Base-by-base conservation (phyloP, 148 eudicot genomes). In the Cornus kousa region DNA sequence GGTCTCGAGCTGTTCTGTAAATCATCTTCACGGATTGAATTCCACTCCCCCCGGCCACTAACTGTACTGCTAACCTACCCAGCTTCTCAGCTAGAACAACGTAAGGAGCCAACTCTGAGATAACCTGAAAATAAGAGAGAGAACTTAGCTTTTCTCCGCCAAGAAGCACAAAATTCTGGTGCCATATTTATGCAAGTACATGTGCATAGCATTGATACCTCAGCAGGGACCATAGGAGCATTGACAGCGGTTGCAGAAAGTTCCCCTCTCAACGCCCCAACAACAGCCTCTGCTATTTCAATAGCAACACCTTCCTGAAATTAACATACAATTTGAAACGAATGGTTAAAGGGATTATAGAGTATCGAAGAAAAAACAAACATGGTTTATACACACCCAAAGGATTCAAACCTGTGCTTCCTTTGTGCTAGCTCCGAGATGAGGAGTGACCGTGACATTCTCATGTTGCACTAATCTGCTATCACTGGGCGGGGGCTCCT, bases 381-480 rank as follows among this genome's bases (percentile, higher is more conserved):
- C 28, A 22, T 7, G n/a, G 35, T 19, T 40, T 13, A 64, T 4
- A 40, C 57, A 48, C 22, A 31, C 40, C 16, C 9, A 48, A 70
- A 4, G 55, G 60, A 46, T 67, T 66, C 80, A 13, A 43, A 87
- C 95, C 91, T 92, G 97, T 59, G 97, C 97, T 87, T 92, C 97
- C 78, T 87, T 92, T 75, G 97, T 92, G 88, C 94, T 92, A 46
- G 97, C 97, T 74, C 97, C 97, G 60, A 92, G 92, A 79, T 92
- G 97, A 75, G 97, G 97, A 17, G 97, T 90, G 65, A 86, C 91
- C 5, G 87, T 90, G 31, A 92, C 94, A 62, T 89, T 92, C 79
- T 90, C 89, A 74, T 90, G 94, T 75, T 81, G 89, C 70, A 90
- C 85, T 77, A 92, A 71, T 76, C 82, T 92, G 86, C 91, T 89